Evolutionary conservation across 352 stramenopile species (phyloP).

Genomic region (Phytophthora crassamura): DNA sequence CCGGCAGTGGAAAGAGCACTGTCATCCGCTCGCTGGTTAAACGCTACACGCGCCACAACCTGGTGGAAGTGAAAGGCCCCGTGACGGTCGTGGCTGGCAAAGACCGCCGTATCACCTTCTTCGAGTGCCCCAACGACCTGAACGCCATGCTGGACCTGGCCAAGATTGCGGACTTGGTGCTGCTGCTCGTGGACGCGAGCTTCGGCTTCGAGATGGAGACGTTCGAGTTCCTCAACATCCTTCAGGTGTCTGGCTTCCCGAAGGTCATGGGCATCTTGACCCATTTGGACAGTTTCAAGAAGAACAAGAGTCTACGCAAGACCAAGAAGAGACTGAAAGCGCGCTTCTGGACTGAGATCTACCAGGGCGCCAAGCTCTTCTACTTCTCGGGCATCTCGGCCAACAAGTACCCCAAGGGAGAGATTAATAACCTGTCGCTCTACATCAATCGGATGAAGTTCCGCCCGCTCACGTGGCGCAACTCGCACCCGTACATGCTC

Average conservation of each 20-base stretch:
- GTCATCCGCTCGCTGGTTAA: conserved; percentile 99
- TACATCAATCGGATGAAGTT: conserved; percentile 99
- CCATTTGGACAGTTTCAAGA: conserved; percentile 98
- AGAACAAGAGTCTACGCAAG: conserved; percentile 97
- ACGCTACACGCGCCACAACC: conserved; percentile 99
- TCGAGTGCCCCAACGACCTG: conserved; percentile 98
- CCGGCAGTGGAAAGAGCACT: conserved; percentile 97
- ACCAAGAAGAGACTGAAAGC: conserved; percentile 99
- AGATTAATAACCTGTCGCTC: conserved; percentile 98
- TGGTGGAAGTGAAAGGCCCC: conserved; percentile 97
- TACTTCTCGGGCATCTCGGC: conserved; percentile 98
- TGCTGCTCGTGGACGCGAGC: conserved; percentile 99
- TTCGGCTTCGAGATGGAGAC: conserved; percentile 99
- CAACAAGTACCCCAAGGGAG: conserved; percentile 99
- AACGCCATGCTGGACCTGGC: conserved; percentile 96
- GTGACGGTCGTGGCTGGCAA: conserved; percentile 99
- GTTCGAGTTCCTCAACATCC: conserved; percentile 99
- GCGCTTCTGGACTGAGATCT: conserved; percentile 99
- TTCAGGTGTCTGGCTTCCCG: conserved; percentile 93
- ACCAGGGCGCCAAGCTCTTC: conserved; percentile 95
- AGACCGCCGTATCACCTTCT: conserved; percentile 97
- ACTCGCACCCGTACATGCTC: conserved; percentile 99
- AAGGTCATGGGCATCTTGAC: conserved; percentile 99
- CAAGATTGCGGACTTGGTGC: conserved; percentile 99
- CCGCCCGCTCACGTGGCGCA: conserved; percentile 98